These are phyloP conservation scores for Ophiostoma australiae DNA, from an alignment of 2,329 filamentous ascomycete genomes.

Conservation along the genomic window DNA sequence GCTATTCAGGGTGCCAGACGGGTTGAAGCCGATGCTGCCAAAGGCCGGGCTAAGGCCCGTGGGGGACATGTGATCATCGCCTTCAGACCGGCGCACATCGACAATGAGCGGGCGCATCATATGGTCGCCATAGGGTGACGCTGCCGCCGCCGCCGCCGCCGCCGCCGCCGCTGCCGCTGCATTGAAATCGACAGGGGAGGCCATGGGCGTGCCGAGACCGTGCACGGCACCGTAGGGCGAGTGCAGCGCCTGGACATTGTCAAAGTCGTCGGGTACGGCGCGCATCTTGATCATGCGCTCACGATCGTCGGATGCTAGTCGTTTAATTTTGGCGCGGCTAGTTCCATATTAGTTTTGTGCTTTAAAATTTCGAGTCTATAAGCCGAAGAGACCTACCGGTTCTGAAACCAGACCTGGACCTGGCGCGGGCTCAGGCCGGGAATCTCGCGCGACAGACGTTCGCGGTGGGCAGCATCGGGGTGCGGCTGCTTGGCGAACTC, in stretches of 20 bases:
- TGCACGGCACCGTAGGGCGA: slow-evolving; percentile 61
- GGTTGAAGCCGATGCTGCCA: slow-evolving; percentile 60
- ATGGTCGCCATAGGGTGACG: slow-evolving; percentile 2
- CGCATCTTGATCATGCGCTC: slow-evolving; percentile 69
- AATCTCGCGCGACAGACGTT: slow-evolving; percentile 81
- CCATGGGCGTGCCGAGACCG: slow-evolving; percentile 45
- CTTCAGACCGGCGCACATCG: neutral
- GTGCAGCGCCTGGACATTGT: slow-evolving; percentile 64
- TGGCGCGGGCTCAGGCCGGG: slow-evolving; percentile 86
- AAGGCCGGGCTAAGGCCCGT: slow-evolving; percentile 64
- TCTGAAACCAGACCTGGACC: slow-evolving; percentile 98
- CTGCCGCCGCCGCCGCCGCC: slow-evolving; percentile 17
- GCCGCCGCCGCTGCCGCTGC: slow-evolving; percentile 37
- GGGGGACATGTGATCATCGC: slow-evolving; percentile 47
- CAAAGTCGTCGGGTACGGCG: slow-evolving; percentile 65
- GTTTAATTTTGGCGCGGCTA: slow-evolving; percentile 65
- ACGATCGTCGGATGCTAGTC: slow-evolving; percentile 63
- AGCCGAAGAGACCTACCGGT: slow-evolving; percentile 61
- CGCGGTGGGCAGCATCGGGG: slow-evolving; percentile 84
- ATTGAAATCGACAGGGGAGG: slow-evolving; percentile 39
- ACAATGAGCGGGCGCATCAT: slow-evolving; percentile 2
- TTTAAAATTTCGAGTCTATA: neutral
- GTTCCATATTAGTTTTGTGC: neutral
- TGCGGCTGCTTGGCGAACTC: slow-evolving; percentile 94
- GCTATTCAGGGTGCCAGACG: slow-evolving; percentile 43